phyloP scores from a whole-genome alignment of 2,329 filamentous ascomycete species.

The Rosellinia necatrix region DNA sequence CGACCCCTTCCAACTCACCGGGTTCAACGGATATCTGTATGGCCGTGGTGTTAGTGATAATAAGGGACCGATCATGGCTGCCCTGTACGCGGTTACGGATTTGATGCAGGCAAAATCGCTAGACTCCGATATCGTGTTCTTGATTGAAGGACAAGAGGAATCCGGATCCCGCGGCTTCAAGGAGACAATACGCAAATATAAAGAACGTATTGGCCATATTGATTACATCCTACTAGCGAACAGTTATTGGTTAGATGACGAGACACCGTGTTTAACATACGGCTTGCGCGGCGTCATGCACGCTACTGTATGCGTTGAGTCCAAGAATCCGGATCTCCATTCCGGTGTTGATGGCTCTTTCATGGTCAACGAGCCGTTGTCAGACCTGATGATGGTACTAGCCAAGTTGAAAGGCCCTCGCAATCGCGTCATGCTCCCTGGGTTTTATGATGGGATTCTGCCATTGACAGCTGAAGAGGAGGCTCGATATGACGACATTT shows the following conservation, averaged over 20 bases:
- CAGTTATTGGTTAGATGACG: slow-evolving; percentile 97
- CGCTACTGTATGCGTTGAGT: slow-evolving; percentile 86
- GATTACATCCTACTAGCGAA: slow-evolving; percentile 96
- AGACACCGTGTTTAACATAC: slow-evolving; percentile 93
- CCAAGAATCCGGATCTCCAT: slow-evolving; percentile 84
- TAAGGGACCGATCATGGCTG: slow-evolving; percentile 93
- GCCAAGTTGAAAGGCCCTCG: slow-evolving; percentile 79
- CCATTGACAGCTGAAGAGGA: slow-evolving; percentile 76
- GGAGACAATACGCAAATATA: slow-evolving; percentile 78
- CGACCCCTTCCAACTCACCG: slow-evolving; percentile 88
- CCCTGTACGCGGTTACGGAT: slow-evolving; percentile 90
- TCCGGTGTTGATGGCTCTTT: slow-evolving; percentile 96
- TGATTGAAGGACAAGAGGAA: slow-evolving; percentile 97
- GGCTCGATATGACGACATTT: slow-evolving; percentile 82
- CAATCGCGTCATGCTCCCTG: slow-evolving; percentile 82
- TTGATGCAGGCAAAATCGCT: slow-evolving; percentile 82
- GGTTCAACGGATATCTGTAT: slow-evolving; percentile 90
- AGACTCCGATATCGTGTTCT: slow-evolving; percentile 85
- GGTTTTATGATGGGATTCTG: slow-evolving; percentile 85
- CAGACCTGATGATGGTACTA: slow-evolving; percentile 84
- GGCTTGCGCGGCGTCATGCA: slow-evolving; percentile 92
- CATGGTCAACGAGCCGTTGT: slow-evolving; percentile 86
- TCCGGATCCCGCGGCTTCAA: slow-evolving; percentile 90
- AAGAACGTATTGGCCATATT: slow-evolving; percentile 82
- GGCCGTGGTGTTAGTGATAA: slow-evolving; percentile 97